These are phyloP conservation scores for Trichoderma cornu-damae DNA, from an alignment of 2,329 filamentous ascomycete species.

Conservation along the genomic window DNA sequence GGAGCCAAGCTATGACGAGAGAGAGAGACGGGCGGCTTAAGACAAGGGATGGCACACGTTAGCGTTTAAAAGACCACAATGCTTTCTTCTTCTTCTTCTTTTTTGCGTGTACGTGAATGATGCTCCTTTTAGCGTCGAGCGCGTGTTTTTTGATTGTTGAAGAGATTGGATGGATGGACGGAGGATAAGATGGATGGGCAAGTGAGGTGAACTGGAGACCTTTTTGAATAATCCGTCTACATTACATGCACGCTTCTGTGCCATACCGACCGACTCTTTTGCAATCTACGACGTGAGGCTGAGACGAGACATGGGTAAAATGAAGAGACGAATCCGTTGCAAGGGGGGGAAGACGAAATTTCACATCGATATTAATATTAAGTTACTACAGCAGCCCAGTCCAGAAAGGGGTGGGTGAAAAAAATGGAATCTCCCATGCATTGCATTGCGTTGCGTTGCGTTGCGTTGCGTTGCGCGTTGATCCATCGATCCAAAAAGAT, in stretches of 20 bases:
- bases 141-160: not conserved
- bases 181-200: no score
- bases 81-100: not conserved
- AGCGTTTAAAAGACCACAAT: no score
- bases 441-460: constrained; percentile 11
- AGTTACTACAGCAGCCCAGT: constrained; percentile 11
- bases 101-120: not conserved
- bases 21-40: not conserved
- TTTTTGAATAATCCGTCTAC: no score
- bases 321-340: no score
- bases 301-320: no score
- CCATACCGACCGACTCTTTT: no score
- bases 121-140: not conserved
- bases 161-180: no score
- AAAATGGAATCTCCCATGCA: not conserved
- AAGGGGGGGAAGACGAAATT: constrained; percentile 6
- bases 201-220: no score
- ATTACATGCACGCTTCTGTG: no score
- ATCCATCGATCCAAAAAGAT: constrained; percentile 11
- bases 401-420: constrained; percentile 3
- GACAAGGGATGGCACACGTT: no score
- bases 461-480: constrained; percentile 9
- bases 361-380: constrained; percentile 18
- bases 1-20: constrained; percentile 58
- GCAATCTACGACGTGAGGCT: no score